Evolutionary conservation across 2,329 filamentous ascomycete species (phyloP), one percentile per base, ranked within the genome.

Genomic region (Pseudogymnoascus sp.): DNA sequence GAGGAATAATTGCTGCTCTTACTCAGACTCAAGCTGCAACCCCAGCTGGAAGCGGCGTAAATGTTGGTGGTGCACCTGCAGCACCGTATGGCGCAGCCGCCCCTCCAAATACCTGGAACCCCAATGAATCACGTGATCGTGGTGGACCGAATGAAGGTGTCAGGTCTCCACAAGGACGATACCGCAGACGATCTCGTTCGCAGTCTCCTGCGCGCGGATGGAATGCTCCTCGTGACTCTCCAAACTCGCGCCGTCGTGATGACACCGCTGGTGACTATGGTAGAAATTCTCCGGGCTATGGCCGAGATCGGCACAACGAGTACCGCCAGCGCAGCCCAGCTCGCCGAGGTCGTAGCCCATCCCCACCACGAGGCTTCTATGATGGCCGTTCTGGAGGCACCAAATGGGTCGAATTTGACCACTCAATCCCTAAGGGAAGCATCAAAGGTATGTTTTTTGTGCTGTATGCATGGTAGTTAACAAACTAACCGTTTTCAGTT

Each of bases 281-380:
- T 62, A 85, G 82, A 62, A 83, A 86, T 69, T 86, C 84, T 15
- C 82, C 84, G 34, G 45, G n/a, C 12, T 52, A 52, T 52, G 81
- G 81, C 60, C 79, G 81, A 65, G 81, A 81, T 62, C 79, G 83
- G 62, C 80, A 78, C 61, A 75, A 79, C 59, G 84, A 91, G 37
- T 96, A 95, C 75, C 89, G 92, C 65, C 91, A 96, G 71, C 89
- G 94, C 69, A 95, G 89, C 68, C 91, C 92, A 48, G 79, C 83
- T 60, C 85, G 86, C 64, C 83, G 84, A 67, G 83, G 82, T 61
- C 81, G 81, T 65, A 86, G 87, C 69, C 79, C 84, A 61, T 81
- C 78, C 63, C 82, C 83, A 61, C 70, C 75, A 62, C 74, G 74
- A 63, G 66, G 67, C 56, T 71, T 67, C 48, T 71, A 71, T 39